Percentiles rank a stretch among this genome's conserved stretches.
phyloP scores from a whole-genome alignment of 1,284 basidiomycete genomes.

The Moesziomyces sp. region DNA sequence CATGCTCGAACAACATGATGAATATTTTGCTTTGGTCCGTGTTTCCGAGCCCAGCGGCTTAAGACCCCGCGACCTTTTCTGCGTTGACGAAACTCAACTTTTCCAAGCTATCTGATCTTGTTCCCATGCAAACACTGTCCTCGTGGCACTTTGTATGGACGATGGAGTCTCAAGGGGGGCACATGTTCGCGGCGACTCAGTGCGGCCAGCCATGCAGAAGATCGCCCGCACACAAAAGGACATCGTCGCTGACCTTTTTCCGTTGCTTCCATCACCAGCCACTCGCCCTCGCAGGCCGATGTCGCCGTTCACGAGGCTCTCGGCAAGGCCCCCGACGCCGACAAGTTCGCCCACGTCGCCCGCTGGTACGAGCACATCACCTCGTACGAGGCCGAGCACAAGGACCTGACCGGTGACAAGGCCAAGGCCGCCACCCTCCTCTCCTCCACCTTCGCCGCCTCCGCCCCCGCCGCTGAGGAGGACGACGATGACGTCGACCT shows the following conservation, averaged over 20 bases:
- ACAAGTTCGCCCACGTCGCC: constrained; percentile 80
- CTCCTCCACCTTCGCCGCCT: constrained; percentile 24
- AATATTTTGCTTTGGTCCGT: constrained; percentile 67
- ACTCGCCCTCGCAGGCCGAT: constrained; percentile 95
- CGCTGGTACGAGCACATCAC: constrained; percentile 82
- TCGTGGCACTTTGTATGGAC: neutral
- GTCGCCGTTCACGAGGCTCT: constrained; percentile 87
- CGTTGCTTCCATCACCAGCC: constrained; percentile 71
- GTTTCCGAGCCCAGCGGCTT: constrained; percentile 69
- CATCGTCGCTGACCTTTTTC: constrained; percentile 16
- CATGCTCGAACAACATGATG: constrained; percentile 54
- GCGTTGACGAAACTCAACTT: constrained; percentile 65
- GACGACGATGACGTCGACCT: constrained; percentile 93
- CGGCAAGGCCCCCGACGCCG: constrained; percentile 73
- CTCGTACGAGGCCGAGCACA: constrained; percentile 64
- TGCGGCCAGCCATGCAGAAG: neutral
- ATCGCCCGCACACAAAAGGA: neutral
- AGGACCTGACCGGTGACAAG: constrained; percentile 64
- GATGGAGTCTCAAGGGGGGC: neutral
- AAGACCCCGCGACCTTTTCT: constrained; percentile 67
- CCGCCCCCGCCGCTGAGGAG: constrained; percentile 73
- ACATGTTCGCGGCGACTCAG: neutral
- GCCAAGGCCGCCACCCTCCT: constrained; percentile 61
- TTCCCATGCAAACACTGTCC: constrained; percentile 5
- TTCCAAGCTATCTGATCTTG: constrained; percentile 64